phyloP scores from a whole-genome alignment of 2,329 filamentous ascomycete genomes.

The Paramyrothecium roridum region DNA sequence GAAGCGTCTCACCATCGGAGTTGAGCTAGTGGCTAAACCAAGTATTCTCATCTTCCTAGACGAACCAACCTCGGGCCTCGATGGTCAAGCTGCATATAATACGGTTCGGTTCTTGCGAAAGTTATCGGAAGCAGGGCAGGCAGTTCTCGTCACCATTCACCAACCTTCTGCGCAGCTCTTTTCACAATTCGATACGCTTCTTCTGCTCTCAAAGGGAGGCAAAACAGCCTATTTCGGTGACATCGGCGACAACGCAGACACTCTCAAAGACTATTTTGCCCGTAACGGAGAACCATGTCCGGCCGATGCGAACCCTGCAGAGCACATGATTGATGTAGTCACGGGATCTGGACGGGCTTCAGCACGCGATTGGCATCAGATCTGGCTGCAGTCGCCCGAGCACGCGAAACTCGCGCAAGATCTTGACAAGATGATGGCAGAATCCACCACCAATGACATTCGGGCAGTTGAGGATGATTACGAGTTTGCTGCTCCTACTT shows the following conservation, averaged over 20 bases:
- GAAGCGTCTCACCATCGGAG: conserved; percentile 67
- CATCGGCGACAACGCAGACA: conserved; percentile 7
- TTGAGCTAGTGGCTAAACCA: conserved; percentile 66
- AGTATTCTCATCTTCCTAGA: conserved; percentile 61
- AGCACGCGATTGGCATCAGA: conserved; percentile 57
- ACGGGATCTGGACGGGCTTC: conserved; percentile 5
- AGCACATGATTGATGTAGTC: conserved; percentile 38
- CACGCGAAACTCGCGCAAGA: conserved; percentile 51
- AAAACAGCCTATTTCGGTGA: conserved; percentile 5
- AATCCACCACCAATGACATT: conserved; percentile 39
- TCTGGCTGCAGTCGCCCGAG: conserved; percentile 62
- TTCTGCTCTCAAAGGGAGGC: conserved; percentile 10
- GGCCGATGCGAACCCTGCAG: conserved; percentile 34
- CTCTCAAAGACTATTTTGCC: conserved; percentile 42
- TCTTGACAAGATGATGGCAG: conserved; percentile 57
- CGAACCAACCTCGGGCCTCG: conserved; percentile 54
- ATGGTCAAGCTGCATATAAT: conserved; percentile 27
- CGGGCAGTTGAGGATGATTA: conserved; percentile 44
- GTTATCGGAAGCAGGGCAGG: conserved; percentile 58
- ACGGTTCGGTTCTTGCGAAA: conserved; percentile 36
- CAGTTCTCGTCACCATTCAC: conserved; percentile 59
- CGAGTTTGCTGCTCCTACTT: conserved; percentile 68
- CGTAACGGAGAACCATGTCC: conserved; percentile 41
- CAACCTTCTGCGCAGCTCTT: conserved; percentile 44
- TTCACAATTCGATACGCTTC: conserved; percentile 7